These are phyloP conservation scores for Vaccinium vitisidaea DNA, from an alignment of 148 eudicot species.

Conservation along the genomic window DNA sequence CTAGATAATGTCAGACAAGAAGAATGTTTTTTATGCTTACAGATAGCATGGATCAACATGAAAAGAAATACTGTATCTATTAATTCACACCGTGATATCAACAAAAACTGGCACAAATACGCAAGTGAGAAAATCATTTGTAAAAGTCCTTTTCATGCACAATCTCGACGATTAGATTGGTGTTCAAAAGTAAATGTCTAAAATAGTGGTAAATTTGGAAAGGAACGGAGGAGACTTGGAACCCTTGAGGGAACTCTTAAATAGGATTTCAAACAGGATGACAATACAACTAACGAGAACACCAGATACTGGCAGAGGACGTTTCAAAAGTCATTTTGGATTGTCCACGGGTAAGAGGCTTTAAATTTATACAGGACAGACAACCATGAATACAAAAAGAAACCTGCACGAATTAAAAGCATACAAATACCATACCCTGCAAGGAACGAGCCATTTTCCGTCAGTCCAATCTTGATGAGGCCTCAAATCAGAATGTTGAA, in stretches of 20 bases:
- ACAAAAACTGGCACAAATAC: background rate
- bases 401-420: background rate
- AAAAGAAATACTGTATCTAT: background rate
- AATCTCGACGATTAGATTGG: background rate
- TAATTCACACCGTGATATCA: background rate
- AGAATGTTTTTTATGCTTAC: background rate
- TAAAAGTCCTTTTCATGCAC: background rate
- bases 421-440: conserved; percentile 13
- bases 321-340: background rate
- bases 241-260: background rate
- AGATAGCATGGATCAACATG: background rate
- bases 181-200: background rate
- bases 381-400: background rate
- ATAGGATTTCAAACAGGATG: background rate
- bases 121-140: background rate
- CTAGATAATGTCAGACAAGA: background rate
- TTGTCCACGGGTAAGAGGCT: conserved; percentile 1
- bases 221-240: background rate
- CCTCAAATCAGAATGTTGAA: conserved; percentile 44
- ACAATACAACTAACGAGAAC: background rate
- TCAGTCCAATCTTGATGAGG: conserved; percentile 41
- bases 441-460: conserved; percentile 32
- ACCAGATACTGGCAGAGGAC: background rate
- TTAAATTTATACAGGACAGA: background rate
- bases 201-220: background rate